Evolutionary conservation across 768 basidiomycete genomes (phyloP), one percentile per base, ranked within the genome.

Genomic region (Pholiota microspora): DNA sequence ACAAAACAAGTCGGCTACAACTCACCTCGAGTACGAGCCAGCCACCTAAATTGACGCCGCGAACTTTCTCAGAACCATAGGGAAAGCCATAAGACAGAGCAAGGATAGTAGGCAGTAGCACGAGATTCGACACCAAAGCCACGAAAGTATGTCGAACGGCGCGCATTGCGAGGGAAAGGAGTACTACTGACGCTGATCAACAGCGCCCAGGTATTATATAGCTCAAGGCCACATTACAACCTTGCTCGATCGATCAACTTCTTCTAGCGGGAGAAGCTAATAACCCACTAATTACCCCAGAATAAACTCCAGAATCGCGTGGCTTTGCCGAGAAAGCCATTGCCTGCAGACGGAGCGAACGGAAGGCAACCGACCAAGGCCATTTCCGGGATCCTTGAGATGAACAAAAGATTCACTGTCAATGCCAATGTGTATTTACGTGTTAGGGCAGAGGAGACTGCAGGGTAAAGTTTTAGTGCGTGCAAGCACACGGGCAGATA

Each of bases 41-140:
- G 51, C 78, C 79, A 25, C 91, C 92, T 24, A 94, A 79, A 71
- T 89, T 93, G 59, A 93, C 92, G 53, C 92, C 92, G 10, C 91
- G 83, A 45, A 93, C 84, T 61, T 85, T 87, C 71, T 82, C 57
- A 4, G 78, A 77, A 21, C 89, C 90, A 60, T 92, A 92, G 3
- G 88, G 77, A 62, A 92, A 92, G 48, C 82, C 79, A 18, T 77
- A 81, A 27, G 67, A 68, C 66, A 58, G 53, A 62, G 64, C 66
- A 68, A 34, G 42, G 57, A 29, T 34, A 42, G 51, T 51, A 25
- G 48, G 49, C 25, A 54, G 38, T 13, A 40, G 35, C 25, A 35
- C 9, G 27, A 53, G 51, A 6, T 18, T 32, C 21, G 29, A 7
- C n/a, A 38, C 23, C 10, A 55, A 31, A n/a, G 28, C 40, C 40